These are phyloP conservation scores for Fusarium secorum DNA, from an alignment of 2,329 filamentous ascomycete species.

Conservation along the genomic window DNA sequence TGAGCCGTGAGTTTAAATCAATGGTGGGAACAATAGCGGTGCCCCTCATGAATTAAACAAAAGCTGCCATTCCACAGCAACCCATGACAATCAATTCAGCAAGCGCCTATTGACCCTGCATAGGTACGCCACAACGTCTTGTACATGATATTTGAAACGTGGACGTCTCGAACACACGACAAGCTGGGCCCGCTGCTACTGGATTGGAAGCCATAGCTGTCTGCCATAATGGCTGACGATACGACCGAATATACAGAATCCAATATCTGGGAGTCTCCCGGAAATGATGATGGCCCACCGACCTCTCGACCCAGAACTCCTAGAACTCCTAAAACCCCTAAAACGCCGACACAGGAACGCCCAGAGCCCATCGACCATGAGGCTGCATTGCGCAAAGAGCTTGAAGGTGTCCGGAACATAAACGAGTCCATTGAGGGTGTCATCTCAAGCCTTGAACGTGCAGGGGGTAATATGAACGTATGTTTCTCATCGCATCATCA, in stretches of 20 bases:
- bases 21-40: slow-evolving; percentile 26
- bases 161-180: slow-evolving; percentile 12
- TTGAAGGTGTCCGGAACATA: slow-evolving; percentile 83
- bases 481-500: slow-evolving; percentile 2
- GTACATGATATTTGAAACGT: slow-evolving; percentile 9
- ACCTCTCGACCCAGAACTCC: slow-evolving; percentile 47
- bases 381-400: slow-evolving; percentile 76
- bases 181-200: neutral
- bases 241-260: slow-evolving; percentile 55
- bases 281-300: slow-evolving; percentile 43
- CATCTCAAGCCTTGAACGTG: slow-evolving; percentile 73
- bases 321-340: slow-evolving; percentile 58
- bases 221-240: slow-evolving; percentile 53
- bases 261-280: slow-evolving; percentile 58
- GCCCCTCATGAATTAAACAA: slow-evolving; percentile 36
- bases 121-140: slow-evolving; percentile 12
- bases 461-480: slow-evolving; percentile 81
- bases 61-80: slow-evolving; percentile 14
- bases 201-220: neutral
- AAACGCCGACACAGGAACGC: slow-evolving; percentile 55
- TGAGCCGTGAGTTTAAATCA: slow-evolving; percentile 12
- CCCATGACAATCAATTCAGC: slow-evolving; percentile 23
- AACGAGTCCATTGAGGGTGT: slow-evolving; percentile 87
- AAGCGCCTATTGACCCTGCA: slow-evolving; percentile 29
- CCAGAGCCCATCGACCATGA: slow-evolving; percentile 70